These are phyloP conservation scores for Pleurostoma richardsiae DNA, from an alignment of 2,329 filamentous ascomycete species.

Conservation along the genomic window DNA sequence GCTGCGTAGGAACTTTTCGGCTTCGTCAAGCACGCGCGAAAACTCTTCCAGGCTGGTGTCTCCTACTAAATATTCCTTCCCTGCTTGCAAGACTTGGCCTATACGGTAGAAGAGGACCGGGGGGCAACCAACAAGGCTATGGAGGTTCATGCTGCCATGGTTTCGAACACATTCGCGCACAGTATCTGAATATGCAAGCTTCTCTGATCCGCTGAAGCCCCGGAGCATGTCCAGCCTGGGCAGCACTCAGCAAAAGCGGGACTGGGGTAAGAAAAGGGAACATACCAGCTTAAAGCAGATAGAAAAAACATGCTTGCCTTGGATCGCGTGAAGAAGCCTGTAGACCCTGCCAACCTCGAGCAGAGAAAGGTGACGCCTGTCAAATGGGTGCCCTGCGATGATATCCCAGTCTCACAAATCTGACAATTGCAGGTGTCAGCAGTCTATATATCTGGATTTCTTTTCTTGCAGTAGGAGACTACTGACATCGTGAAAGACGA, in stretches of 20 bases:
- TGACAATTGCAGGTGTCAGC: not conserved
- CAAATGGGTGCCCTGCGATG: conserved; percentile 18
- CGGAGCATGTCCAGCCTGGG: conserved; percentile 20
- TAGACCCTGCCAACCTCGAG: conserved; percentile 9
- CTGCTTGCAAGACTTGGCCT: conserved; percentile 14
- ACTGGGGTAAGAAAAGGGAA: no score
- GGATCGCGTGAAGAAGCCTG: no score
- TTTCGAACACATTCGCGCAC: conserved; percentile 17
- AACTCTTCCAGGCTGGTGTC: conserved; percentile 6
- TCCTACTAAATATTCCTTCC: conserved; percentile 10
- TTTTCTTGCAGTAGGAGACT: conserved; percentile 10
- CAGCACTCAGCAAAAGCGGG: no score
- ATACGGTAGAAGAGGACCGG: conserved; percentile 17
- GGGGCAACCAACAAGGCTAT: conserved; percentile 19
- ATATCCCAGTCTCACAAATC: conserved; percentile 20
- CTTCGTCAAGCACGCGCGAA: conserved; percentile 7
- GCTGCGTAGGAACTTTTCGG: conserved; percentile 17
- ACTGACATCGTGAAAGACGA: no score
- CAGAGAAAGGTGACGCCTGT: conserved; percentile 20
- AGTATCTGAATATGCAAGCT: conserved; percentile 16
- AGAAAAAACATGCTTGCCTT: no score
- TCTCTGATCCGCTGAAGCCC: conserved; percentile 22
- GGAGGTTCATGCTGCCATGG: conserved; percentile 14
- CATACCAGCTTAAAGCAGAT: no score
- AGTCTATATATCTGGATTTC: conserved; percentile 1